Conservation (phyloP, 2,329 filamentous ascomycete species). For the Phoma herbarum region DNA sequence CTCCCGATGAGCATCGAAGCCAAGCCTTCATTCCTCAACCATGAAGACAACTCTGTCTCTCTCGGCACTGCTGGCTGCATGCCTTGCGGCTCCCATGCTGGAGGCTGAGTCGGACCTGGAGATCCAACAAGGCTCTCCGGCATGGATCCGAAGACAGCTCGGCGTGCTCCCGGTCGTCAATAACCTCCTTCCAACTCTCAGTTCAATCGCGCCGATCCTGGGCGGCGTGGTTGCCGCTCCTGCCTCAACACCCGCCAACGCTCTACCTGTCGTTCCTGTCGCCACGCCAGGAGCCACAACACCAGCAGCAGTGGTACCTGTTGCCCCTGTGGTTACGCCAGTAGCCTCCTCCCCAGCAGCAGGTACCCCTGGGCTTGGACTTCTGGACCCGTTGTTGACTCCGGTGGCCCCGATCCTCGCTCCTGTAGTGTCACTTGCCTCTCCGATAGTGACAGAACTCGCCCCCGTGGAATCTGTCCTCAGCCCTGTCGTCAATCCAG, state of each 20-base stretch:
- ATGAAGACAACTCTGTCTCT: not conserved
- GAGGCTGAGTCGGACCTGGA: no score
- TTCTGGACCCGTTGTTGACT: not conserved
- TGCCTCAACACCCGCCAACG: not conserved
- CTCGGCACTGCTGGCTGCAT: not conserved
- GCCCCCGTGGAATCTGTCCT: not conserved
- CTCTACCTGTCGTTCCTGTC: not conserved
- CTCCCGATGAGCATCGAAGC: not conserved
- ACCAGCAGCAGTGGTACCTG: not conserved
- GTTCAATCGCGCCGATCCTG: not conserved
- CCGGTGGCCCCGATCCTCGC: not conserved
- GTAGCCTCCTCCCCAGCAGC: not conserved
- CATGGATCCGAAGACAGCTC: not conserved
- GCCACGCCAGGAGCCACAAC: not conserved
- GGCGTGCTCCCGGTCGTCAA: not conserved
- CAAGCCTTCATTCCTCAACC: not conserved
- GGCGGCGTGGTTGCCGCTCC: not conserved
- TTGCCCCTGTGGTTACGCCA: not conserved
- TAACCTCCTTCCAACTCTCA: not conserved
- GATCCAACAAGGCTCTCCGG: not conserved
- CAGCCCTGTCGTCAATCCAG: not conserved
- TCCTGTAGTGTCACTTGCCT: not conserved
- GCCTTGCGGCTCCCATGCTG: not conserved
- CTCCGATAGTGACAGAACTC: not conserved
- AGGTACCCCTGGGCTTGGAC: not conserved